Percentiles rank a stretch among this genome's conserved stretches.
Evolutionary conservation across 495 filamentous ascomycete species (phyloP).

Genomic region (Penicillium manginii): DNA sequence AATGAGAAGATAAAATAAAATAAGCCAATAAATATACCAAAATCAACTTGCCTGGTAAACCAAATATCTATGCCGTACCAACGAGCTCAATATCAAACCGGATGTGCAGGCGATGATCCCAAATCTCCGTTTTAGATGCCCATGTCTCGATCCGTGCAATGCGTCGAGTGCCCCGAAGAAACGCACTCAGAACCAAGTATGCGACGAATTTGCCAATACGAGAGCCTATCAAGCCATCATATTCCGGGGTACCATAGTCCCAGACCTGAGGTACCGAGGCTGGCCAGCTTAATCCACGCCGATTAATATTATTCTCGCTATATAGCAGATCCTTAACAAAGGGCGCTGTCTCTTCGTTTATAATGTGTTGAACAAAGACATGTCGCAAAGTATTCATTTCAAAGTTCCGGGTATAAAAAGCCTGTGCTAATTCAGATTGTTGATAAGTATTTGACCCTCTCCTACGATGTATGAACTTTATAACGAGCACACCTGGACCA

Average conservation of each 20-base stretch:
- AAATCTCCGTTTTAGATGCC: background rate
- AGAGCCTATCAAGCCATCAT: constrained; percentile 6
- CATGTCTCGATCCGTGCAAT: constrained; percentile 4
- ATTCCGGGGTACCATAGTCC: constrained; percentile 6
- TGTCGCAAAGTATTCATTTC: background rate
- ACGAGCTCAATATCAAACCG: constrained; percentile 10
- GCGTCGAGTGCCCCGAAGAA: constrained; percentile 9
- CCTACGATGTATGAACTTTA: background rate
- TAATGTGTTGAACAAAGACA: background rate
- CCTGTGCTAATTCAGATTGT: background rate
- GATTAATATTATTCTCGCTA: background rate
- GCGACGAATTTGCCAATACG: constrained; percentile 8
- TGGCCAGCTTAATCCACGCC: background rate
- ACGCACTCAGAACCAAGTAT: constrained; percentile 5
- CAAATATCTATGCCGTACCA: background rate
- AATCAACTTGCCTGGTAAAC: no score
- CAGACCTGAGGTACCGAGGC: background rate
- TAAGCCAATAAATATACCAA: no score
- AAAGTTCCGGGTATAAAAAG: background rate
- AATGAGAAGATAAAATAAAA: no score
- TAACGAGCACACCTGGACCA: background rate
- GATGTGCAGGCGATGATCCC: background rate
- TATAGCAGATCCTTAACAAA: background rate
- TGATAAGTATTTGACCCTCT: background rate
- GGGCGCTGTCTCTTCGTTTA: background rate